Conservation (phyloP, 202 grass and related monocot genomes). For the Carex arenaria region DNA sequence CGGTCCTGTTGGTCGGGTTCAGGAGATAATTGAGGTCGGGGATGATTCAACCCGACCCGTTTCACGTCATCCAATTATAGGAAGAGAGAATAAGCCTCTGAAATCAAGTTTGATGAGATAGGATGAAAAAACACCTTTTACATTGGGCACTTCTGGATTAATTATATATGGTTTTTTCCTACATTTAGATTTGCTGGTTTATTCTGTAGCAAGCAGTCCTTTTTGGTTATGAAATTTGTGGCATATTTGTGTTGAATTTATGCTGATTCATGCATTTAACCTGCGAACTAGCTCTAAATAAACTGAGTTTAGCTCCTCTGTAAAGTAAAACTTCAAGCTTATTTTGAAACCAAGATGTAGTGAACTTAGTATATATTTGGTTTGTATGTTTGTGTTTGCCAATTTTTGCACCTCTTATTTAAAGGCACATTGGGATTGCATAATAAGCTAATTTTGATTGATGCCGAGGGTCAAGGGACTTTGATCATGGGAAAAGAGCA, state of each 20-base stretch:
- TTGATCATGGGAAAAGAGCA: constrained; percentile 46
- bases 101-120: constrained; percentile 29
- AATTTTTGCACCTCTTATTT: constrained; percentile 1
- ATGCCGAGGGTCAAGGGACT: constrained; percentile 64
- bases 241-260: neutral
- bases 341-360: neutral
- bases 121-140: neutral
- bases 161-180: neutral
- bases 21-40: constrained; percentile 23
- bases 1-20: constrained; percentile 15
- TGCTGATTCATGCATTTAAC: constrained; percentile 7
- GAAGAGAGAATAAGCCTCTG: neutral
- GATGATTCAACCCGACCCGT: constrained; percentile 11
- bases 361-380: constrained; percentile 1
- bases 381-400: neutral
- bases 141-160: neutral
- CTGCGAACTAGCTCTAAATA: neutral
- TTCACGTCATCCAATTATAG: constrained; percentile 15
- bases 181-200: neutral
- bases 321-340: neutral
- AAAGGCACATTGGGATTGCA: constrained; percentile 8
- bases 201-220: neutral
- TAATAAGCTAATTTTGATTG: constrained; percentile 36
- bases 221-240: constrained; percentile 4
- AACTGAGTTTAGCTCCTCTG: constrained; percentile 1